Percentiles rank a stretch among this genome's conserved stretches.
Conservation (phyloP, 2,329 filamentous ascomycete species). For the Talaromyces verruculosus region DNA sequence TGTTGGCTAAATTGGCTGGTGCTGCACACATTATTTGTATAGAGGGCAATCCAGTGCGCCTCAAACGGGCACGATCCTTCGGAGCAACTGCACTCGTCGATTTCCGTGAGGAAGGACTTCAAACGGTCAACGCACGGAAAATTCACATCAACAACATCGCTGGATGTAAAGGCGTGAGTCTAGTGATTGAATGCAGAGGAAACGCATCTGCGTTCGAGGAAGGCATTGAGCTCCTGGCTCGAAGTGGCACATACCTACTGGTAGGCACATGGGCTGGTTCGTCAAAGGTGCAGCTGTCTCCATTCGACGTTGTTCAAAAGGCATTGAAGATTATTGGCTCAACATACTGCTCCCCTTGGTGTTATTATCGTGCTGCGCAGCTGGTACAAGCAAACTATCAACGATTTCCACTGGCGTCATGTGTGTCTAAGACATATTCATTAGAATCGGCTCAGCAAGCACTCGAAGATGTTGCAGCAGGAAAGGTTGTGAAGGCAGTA, state of each 20-base stretch:
- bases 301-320: constrained; percentile 3
- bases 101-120: background rate
- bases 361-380: background rate
- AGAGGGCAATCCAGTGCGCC: background rate
- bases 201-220: background rate
- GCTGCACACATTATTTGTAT: background rate
- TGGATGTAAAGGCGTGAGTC: background rate
- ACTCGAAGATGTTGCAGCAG: background rate
- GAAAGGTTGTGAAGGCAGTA: background rate
- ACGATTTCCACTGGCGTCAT: background rate
- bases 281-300: background rate
- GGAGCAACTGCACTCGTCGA: background rate
- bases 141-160: background rate
- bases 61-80: background rate
- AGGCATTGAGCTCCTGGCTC: background rate
- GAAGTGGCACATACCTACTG: background rate
- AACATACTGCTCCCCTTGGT: background rate
- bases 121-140: background rate
- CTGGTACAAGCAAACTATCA: background rate
- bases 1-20: background rate
- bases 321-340: background rate
- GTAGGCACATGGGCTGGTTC: constrained; percentile 1
- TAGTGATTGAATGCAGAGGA: background rate
- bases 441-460: background rate
- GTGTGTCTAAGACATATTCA: background rate